Percentiles rank a stretch among this genome's conserved stretches.
phyloP scores from a whole-genome alignment of 2,329 filamentous ascomycete genomes.

The Botrytis cinerea region DNA sequence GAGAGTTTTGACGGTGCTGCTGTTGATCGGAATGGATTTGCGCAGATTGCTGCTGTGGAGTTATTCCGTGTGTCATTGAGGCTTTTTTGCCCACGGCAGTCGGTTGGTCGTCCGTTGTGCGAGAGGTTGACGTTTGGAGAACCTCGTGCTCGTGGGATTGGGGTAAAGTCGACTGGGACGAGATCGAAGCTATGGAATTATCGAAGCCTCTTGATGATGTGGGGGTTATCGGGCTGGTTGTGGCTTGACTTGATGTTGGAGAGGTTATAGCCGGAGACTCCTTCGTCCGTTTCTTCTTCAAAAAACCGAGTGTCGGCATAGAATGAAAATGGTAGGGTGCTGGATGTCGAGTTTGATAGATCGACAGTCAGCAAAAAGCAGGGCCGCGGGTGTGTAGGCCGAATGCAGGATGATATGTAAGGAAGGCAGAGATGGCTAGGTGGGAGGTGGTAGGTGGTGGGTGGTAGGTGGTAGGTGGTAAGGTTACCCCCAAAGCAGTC shows the following conservation, averaged over 20 bases:
- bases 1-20: slow-evolving; percentile 61
- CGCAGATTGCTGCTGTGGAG: slow-evolving; percentile 42
- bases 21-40: slow-evolving; percentile 34
- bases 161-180: slow-evolving; percentile 42
- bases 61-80: slow-evolving; percentile 40
- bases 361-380: slow-evolving; percentile 34
- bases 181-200: slow-evolving; percentile 45
- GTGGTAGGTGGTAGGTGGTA: slow-evolving; percentile 1
- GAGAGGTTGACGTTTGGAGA: slow-evolving; percentile 36
- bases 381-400: slow-evolving; percentile 30
- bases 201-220: slow-evolving; percentile 55
- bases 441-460: too few species aligned
- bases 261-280: slow-evolving; percentile 70
- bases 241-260: slow-evolving; percentile 66
- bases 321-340: slow-evolving; percentile 37
- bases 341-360: slow-evolving; percentile 34
- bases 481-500: not conserved
- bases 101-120: slow-evolving; percentile 36
- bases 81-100: slow-evolving; percentile 39
- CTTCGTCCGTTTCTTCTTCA: slow-evolving; percentile 99
- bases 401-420: slow-evolving; percentile 34
- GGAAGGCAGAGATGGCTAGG: slow-evolving; percentile 20
- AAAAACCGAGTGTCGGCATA: slow-evolving; percentile 94
- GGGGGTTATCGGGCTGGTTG: slow-evolving; percentile 60
- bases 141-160: slow-evolving; percentile 35